Evolutionary conservation across 805 yeast genomes (phyloP), one percentile per base, ranked within the genome.

Genomic region (Groenewaldozyma tartarivorans): DNA sequence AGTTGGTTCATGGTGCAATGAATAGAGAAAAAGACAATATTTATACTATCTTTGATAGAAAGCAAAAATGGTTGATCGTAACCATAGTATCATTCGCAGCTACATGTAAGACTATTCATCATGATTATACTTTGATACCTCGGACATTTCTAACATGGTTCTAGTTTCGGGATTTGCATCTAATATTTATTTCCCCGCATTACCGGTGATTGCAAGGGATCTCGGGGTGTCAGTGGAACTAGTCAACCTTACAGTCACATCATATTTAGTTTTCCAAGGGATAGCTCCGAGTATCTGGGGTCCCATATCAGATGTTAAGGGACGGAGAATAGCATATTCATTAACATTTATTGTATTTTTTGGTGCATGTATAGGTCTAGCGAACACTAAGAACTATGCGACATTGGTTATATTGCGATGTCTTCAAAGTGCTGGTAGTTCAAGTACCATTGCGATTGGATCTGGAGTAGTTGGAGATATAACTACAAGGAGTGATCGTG

Each of bases 251-350:
- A 74, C 92, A 0, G 80, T 87, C 21, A 87, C 85, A 1, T 78
- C 83, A 0, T 86, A 85, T 52, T 69, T 81, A 36, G 56, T 82
- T 11, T 71, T 81, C 39, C 96, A 86, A 59, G 95, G 94, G 1
- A 41, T 83, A 0, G 61, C 82, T 0, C 96, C 96, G 0, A 69
- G 81, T 1, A 53, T 83, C 15, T 69, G 80, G 56, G 80, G 87
- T 1, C 69, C 77, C 4, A 51, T 82, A 15, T 81, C 88, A 0
- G 95, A 86, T 55, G 55, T 64, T 2, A 61, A 70, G 35, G 95
- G 95, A 0, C 69, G 94, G n/a, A 61, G 94, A 35, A 87, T 90
- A 0, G 67, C 79, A 0, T 64, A 79, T 15, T 38, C 82, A 21
- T 41, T 61, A 3, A 77, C 86, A 27, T 55, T 81, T 19, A 13